Percentiles rank a stretch among this genome's conserved stretches.
phyloP scores from a whole-genome alignment of 768 basidiomycete genomes.

The Amanita molliuscula region DNA sequence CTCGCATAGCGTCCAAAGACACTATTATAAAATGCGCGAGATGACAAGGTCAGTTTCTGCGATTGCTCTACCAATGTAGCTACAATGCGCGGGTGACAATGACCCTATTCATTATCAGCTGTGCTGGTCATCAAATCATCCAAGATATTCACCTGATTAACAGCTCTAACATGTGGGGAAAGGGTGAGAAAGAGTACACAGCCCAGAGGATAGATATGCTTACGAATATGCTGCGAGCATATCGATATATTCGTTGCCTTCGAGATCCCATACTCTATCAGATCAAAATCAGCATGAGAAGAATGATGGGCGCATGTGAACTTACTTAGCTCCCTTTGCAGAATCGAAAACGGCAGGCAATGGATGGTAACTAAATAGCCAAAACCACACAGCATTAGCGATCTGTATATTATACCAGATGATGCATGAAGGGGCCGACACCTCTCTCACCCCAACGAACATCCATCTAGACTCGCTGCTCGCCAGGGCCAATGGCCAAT shows the following conservation, averaged over 20 bases:
- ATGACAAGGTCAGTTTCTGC: slow-evolving; percentile 84
- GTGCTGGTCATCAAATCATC: slow-evolving; percentile 4
- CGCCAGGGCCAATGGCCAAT: slow-evolving; percentile 13
- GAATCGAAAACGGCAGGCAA: slow-evolving; percentile 90
- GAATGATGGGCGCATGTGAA: slow-evolving; percentile 8
- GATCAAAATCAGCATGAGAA: slow-evolving; percentile 10
- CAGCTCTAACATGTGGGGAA: slow-evolving; percentile 42
- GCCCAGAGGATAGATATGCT: slow-evolving; percentile 17
- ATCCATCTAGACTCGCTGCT: slow-evolving; percentile 5
- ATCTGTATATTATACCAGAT: slow-evolving; percentile 15
- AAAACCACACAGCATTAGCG: slow-evolving; percentile 31
- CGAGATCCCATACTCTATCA: slow-evolving; percentile 79
- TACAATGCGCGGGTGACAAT: slow-evolving; percentile 88
- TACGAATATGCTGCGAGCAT: slow-evolving; percentile 98
- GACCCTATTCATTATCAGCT: slow-evolving; percentile 39
- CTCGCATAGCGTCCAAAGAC: slow-evolving; percentile 86
- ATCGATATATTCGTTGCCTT: slow-evolving; percentile 94
- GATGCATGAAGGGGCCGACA: slow-evolving; percentile 13
- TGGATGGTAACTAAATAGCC: slow-evolving; percentile 80
- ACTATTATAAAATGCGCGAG: slow-evolving; percentile 93
- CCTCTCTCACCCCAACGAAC: slow-evolving; percentile 1
- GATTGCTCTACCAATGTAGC: slow-evolving; percentile 76
- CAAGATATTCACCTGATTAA: slow-evolving; percentile 57
- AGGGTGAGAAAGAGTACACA: slow-evolving; percentile 1
- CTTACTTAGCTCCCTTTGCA: slow-evolving; percentile 84